These are phyloP conservation scores for Hyphopichia wangnamkhiaoensis DNA, from an alignment of 1,139 yeast species.

Conservation along the genomic window DNA sequence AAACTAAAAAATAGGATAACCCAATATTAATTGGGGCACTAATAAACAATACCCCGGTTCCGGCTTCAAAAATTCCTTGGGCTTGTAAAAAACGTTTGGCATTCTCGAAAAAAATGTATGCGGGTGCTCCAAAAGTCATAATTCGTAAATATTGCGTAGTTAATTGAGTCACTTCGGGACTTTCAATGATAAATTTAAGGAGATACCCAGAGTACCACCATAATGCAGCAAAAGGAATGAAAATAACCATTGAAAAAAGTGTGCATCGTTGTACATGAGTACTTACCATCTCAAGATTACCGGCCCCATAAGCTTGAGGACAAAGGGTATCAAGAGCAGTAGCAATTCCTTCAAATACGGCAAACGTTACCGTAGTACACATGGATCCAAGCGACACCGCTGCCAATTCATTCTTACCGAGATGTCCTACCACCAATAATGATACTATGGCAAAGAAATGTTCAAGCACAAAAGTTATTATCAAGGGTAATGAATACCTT, in stretches of 20 bases:
- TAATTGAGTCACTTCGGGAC: conserved; percentile 57
- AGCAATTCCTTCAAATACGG: conserved; percentile 84
- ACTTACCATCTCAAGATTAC: conserved; percentile 61
- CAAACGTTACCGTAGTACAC: conserved; percentile 84
- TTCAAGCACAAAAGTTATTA: conserved; percentile 67
- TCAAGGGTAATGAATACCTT: conserved; percentile 62
- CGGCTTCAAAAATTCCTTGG: conserved; percentile 91
- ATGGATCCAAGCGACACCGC: conserved; percentile 86
- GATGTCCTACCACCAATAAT: conserved; percentile 69
- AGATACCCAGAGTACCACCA: conserved; percentile 69
- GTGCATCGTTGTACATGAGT: conserved; percentile 64
- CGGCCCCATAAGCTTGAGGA: conserved; percentile 81
- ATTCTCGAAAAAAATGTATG: conserved; percentile 79
- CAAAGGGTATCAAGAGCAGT: conserved; percentile 87
- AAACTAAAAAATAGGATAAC: conserved; percentile 74
- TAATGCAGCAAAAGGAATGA: conserved; percentile 59
- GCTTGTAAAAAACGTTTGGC: conserved; percentile 84
- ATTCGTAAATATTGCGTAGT: conserved; percentile 68
- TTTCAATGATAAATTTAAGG: conserved; percentile 55
- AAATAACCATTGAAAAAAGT: conserved; percentile 54
- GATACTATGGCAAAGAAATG: conserved; percentile 73
- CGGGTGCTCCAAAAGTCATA: conserved; percentile 77
- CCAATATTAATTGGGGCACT: conserved; percentile 80
- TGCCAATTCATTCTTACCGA: conserved; percentile 71
- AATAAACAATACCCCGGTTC: conserved; percentile 72